These are phyloP conservation scores for Acanthamoeba sp. DNA, from an alignment of 208 protist genomes.

Conservation along the genomic window DNA sequence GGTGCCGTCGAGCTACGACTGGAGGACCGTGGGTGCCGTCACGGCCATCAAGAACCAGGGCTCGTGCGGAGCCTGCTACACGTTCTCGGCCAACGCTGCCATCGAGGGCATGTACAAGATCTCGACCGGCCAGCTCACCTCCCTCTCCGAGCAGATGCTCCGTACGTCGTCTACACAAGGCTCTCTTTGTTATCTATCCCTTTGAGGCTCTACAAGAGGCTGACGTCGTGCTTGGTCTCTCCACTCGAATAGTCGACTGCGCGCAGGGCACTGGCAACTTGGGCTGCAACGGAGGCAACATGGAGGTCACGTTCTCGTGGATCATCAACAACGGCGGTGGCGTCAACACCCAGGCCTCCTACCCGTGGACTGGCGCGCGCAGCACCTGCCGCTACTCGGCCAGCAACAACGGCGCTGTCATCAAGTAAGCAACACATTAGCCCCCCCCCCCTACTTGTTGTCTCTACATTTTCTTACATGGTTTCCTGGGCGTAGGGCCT, in stretches of 20 bases:
- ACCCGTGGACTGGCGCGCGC: slow-evolving; percentile 5
- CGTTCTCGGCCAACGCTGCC: slow-evolving; percentile 95
- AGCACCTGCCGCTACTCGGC: slow-evolving; percentile 64
- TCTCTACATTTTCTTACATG: neutral
- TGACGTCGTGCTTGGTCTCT: neutral
- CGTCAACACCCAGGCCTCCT: neutral
- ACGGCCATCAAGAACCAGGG: slow-evolving; percentile 96
- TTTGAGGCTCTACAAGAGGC: neutral
- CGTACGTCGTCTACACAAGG: neutral
- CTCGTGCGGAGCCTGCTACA: slow-evolving; percentile 97
- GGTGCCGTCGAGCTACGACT: slow-evolving; percentile 88
- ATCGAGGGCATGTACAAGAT: slow-evolving; percentile 92
- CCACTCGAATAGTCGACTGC: slow-evolving; percentile 62
- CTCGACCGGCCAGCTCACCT: slow-evolving; percentile 9
- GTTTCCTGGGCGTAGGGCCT: neutral
- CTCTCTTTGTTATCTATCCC: neutral
- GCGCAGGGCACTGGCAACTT: neutral
- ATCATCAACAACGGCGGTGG: slow-evolving; percentile 33
- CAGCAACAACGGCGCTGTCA: slow-evolving; percentile 15
- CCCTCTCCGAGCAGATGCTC: slow-evolving; percentile 72
- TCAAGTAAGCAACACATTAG: neutral
- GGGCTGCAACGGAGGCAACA: slow-evolving; percentile 67
- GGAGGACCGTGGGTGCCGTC: slow-evolving; percentile 92
- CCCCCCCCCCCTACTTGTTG: too few species aligned
- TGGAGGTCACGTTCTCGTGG: slow-evolving; percentile 15